phyloP scores from a whole-genome alignment of 2,329 filamentous ascomycete species.

The Celoporthe dispersa region DNA sequence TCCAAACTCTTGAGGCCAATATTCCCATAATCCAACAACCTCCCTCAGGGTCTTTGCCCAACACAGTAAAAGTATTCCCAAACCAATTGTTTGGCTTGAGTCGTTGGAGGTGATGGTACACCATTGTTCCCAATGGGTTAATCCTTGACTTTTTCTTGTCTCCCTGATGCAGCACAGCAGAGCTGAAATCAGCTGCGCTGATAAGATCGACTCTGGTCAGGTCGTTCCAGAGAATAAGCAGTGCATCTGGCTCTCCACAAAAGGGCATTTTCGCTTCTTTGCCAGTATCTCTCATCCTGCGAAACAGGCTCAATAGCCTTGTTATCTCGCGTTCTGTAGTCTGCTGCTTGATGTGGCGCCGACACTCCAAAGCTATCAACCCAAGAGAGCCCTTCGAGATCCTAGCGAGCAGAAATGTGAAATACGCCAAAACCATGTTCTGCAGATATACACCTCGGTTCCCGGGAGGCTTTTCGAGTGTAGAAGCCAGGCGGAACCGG shows the following conservation, averaged over 20 bases:
- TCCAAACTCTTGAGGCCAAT: neutral
- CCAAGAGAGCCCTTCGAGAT: slow-evolving; percentile 35
- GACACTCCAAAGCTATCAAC: slow-evolving; percentile 37
- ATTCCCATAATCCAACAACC: slow-evolving; percentile 38
- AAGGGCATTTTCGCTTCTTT: slow-evolving; percentile 32
- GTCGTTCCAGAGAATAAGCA: slow-evolving; percentile 45
- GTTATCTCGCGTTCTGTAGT: slow-evolving; percentile 40
- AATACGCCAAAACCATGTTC: slow-evolving; percentile 35
- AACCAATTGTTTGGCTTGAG: slow-evolving; percentile 19
- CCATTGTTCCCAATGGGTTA: slow-evolving; percentile 31
- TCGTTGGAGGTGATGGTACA: slow-evolving; percentile 29
- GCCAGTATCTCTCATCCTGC: slow-evolving; percentile 29
- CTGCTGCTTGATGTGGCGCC: slow-evolving; percentile 41
- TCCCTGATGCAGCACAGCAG: slow-evolving; percentile 34
- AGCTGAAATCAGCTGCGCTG: slow-evolving; percentile 42
- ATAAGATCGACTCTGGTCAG: slow-evolving; percentile 44
- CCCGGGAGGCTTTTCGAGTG: slow-evolving; percentile 19
- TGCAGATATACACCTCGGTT: slow-evolving; percentile 35
- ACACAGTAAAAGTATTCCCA: slow-evolving; percentile 30
- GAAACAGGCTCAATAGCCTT: slow-evolving; percentile 36
- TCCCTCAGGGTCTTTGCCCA: slow-evolving; percentile 37
- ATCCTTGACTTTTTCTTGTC: slow-evolving; percentile 23
- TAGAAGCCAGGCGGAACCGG: slow-evolving; percentile 34
- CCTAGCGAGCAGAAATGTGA: slow-evolving; percentile 34
- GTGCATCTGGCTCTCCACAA: slow-evolving; percentile 39